A percentile compares a stretch with the other conserved stretches of the same genome.
These are phyloP conservation scores for Zelopaecilomyces penicillatus DNA, from an alignment of 2,329 filamentous ascomycete species.

Conservation along the genomic window DNA sequence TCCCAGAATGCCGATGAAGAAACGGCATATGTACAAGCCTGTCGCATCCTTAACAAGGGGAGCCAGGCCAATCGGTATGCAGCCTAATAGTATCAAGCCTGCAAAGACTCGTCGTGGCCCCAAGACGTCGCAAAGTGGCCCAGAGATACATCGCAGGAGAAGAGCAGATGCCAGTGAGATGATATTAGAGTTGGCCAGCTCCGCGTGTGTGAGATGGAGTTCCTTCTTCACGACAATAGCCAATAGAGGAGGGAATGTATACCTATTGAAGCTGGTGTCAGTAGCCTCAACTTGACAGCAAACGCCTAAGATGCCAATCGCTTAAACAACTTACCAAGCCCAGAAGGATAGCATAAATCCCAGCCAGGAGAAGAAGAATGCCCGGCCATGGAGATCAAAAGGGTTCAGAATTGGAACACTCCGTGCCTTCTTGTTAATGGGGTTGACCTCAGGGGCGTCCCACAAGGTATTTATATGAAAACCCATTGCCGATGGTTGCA, in stretches of 20 bases:
- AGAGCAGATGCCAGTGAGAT: constrained; percentile 64
- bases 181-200: constrained; percentile 87
- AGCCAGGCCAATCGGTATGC: constrained; percentile 74
- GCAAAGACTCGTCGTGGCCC: constrained; percentile 76
- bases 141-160: constrained; percentile 67
- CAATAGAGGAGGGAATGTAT: constrained; percentile 78
- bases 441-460: constrained; percentile 62
- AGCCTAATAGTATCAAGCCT: constrained; percentile 64
- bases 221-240: constrained; percentile 73
- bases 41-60: constrained; percentile 57
- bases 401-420: constrained; percentile 74
- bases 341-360: constrained; percentile 84
- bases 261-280: constrained; percentile 28
- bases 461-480: constrained; percentile 21
- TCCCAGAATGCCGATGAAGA: constrained; percentile 74
- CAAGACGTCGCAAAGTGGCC: constrained; percentile 77
- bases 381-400: constrained; percentile 70
- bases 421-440: constrained; percentile 73
- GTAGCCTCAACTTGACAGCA: no score
- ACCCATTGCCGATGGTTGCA: constrained; percentile 14
- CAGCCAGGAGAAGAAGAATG: constrained; percentile 85
- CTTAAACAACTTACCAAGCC: constrained; percentile 50
- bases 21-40: constrained; percentile 64
- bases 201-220: constrained; percentile 57
- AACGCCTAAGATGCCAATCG: no score